These are phyloP conservation scores for Globisporangium cylindrosporum DNA, from an alignment of 352 stramenopile species.

Conservation along the genomic window DNA sequence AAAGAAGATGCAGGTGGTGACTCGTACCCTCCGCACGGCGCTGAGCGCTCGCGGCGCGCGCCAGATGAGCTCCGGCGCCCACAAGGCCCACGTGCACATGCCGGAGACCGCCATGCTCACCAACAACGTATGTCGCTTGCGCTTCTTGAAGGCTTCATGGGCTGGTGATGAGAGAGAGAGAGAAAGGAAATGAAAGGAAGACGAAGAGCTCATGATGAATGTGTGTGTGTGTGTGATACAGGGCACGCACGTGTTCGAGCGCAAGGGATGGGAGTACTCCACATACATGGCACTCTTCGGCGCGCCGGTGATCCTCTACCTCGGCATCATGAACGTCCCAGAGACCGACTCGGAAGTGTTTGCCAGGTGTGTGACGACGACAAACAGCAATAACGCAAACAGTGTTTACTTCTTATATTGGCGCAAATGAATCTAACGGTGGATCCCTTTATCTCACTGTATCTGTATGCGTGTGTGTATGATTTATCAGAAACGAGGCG, in stretches of 20 bases:
- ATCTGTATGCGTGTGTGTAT: background rate
- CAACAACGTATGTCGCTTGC: constrained; percentile 61
- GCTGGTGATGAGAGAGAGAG: background rate
- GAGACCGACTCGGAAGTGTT: constrained; percentile 85
- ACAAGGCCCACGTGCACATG: constrained; percentile 67
- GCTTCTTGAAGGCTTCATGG: too few relatives aligned
- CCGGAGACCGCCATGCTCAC: constrained; percentile 86
- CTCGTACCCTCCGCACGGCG: constrained; percentile 28
- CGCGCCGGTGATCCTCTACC: constrained; percentile 65
- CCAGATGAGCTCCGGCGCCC: constrained; percentile 47
- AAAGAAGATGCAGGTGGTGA: constrained; percentile 35
- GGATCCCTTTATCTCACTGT: background rate
- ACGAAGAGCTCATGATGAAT: background rate
- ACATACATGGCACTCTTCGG: constrained; percentile 74
- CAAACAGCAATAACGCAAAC: background rate
- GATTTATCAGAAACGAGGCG: constrained; percentile 44
- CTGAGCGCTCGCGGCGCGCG: constrained; percentile 33
- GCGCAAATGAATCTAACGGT: background rate
- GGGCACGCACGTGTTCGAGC: constrained; percentile 75
- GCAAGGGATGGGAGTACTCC: constrained; percentile 85
- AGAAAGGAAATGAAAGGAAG: background rate
- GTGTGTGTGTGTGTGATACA: constrained; percentile 14
- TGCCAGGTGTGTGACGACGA: constrained; percentile 41
- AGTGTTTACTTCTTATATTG: background rate
- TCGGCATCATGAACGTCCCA: constrained; percentile 75